These are phyloP conservation scores for Priceomyces carsonii DNA, from an alignment of 805 yeast species.

Conservation along the genomic window DNA sequence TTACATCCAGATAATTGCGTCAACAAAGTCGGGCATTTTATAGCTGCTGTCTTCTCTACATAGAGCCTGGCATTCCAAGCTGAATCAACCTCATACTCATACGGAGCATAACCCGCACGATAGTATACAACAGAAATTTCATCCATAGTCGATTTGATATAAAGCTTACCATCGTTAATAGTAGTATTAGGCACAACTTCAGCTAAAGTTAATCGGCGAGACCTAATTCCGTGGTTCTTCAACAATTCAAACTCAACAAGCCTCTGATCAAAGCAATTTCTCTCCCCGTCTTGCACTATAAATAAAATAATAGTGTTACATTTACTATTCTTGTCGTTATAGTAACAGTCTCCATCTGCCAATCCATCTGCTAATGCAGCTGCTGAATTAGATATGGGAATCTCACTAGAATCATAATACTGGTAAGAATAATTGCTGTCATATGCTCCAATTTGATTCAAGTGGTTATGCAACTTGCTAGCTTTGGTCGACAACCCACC, in stretches of 20 bases:
- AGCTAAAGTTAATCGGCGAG: slow-evolving; percentile 67
- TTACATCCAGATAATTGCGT: slow-evolving; percentile 94
- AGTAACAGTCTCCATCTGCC: slow-evolving; percentile 62
- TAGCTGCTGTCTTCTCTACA: slow-evolving; percentile 75
- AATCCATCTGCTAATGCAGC: slow-evolving; percentile 65
- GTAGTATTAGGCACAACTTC: slow-evolving; percentile 50
- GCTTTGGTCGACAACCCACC: slow-evolving; percentile 87
- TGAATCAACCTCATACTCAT: slow-evolving; percentile 59
- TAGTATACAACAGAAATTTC: slow-evolving; percentile 89
- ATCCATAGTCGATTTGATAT: slow-evolving; percentile 52
- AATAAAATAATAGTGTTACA: slow-evolving; percentile 61
- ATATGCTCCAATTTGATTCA: slow-evolving; percentile 63
- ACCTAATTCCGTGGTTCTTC: slow-evolving; percentile 53
- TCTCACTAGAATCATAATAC: slow-evolving; percentile 46
- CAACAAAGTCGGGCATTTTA: slow-evolving; percentile 87
- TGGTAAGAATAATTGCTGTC: slow-evolving; percentile 38
- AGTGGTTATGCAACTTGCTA: slow-evolving; percentile 68
- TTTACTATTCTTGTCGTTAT: slow-evolving; percentile 36
- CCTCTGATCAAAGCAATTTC: slow-evolving; percentile 91
- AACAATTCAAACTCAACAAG: slow-evolving; percentile 72
- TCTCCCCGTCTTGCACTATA: slow-evolving; percentile 81
- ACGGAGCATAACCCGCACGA: slow-evolving; percentile 86
- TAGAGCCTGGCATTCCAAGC: slow-evolving; percentile 79
- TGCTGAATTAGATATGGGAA: slow-evolving; percentile 72
- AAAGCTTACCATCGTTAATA: slow-evolving; percentile 48